Conservation (phyloP, 257 asterid genomes). For the Solanum pinnatisectum region DNA sequence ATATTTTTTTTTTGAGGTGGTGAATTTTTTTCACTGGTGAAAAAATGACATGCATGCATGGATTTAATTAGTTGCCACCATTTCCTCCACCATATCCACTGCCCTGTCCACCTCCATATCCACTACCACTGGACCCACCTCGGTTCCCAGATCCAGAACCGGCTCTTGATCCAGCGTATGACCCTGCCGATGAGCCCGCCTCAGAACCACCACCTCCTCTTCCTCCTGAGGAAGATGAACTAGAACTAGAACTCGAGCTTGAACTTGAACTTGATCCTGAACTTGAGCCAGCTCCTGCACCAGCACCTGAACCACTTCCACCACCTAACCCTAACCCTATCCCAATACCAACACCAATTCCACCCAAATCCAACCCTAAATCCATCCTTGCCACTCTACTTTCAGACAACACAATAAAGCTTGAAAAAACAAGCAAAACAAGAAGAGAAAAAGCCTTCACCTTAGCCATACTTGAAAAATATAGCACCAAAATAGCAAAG, state of each 20-base stretch:
- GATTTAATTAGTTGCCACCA: slow-evolving; percentile 28
- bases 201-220: slow-evolving; percentile 43
- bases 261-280: slow-evolving; percentile 22
- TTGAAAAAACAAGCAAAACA: slow-evolving; percentile 7
- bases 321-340: slow-evolving; percentile 25
- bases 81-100: slow-evolving; percentile 44
- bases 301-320: slow-evolving; percentile 18
- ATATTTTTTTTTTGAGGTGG: neutral
- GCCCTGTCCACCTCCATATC: slow-evolving; percentile 16
- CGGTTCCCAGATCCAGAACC: slow-evolving; percentile 37
- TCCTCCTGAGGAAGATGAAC: slow-evolving; percentile 14
- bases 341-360: slow-evolving; percentile 24
- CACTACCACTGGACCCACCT: slow-evolving; percentile 5
- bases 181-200: slow-evolving; percentile 63
- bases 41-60: slow-evolving; percentile 1
- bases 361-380: slow-evolving; percentile 20
- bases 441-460: slow-evolving; percentile 5
- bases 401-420: slow-evolving; percentile 2
- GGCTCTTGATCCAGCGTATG: slow-evolving; percentile 55
- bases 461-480: neutral
- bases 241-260: slow-evolving; percentile 16
- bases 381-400: slow-evolving; percentile 20
- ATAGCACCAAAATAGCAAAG: neutral
- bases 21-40: neutral
- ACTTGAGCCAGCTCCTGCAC: slow-evolving; percentile 19